Percentiles rank a stretch among this genome's conserved stretches.
Evolutionary conservation across 2,329 filamentous ascomycete species (phyloP).

Genomic region (Aspergillus quadrilineatus): DNA sequence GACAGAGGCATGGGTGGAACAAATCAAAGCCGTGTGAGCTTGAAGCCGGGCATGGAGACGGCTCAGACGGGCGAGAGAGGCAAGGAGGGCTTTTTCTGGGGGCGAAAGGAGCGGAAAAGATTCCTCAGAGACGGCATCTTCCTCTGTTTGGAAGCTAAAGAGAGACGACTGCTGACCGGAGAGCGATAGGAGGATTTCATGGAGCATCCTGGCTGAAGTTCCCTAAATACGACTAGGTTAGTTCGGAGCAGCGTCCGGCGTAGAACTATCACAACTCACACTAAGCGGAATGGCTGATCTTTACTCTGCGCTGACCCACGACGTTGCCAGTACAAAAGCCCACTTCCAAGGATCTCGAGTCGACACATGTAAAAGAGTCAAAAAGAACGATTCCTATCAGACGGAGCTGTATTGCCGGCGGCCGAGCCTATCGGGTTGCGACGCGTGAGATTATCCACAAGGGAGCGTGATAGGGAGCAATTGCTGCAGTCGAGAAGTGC

Average conservation of each 20-base stretch:
- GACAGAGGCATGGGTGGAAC: slow-evolving; percentile 70
- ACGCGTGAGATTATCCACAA: slow-evolving; percentile 10
- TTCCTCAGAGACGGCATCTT: slow-evolving; percentile 51
- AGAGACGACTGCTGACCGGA: slow-evolving; percentile 90
- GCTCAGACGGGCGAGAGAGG: slow-evolving; percentile 73
- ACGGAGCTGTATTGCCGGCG: neutral
- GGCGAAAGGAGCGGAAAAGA: slow-evolving; percentile 62
- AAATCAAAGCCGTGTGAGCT: slow-evolving; percentile 64
- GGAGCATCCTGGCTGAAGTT: slow-evolving; percentile 68
- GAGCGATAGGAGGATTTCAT: slow-evolving; percentile 95
- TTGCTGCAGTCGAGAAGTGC: neutral
- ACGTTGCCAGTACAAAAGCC: slow-evolving; percentile 45
- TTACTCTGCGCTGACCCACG: slow-evolving; percentile 26
- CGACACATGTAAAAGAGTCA: slow-evolving; percentile 43
- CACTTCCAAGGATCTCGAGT: slow-evolving; percentile 46
- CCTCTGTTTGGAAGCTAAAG: slow-evolving; percentile 59
- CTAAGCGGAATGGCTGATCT: slow-evolving; percentile 28
- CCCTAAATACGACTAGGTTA: slow-evolving; percentile 17
- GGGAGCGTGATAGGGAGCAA: neutral
- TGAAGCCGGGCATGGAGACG: slow-evolving; percentile 73
- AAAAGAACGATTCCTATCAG: slow-evolving; percentile 7
- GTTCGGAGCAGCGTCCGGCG: neutral
- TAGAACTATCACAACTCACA: slow-evolving; percentile 5
- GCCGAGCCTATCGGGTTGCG: slow-evolving; percentile 13
- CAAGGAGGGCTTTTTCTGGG: slow-evolving; percentile 78